A percentile compares a stretch with the other conserved stretches of the same genome.
phyloP scores from a whole-genome alignment of 495 filamentous ascomycete species.

The Melanomma pulvis-pyrius region DNA sequence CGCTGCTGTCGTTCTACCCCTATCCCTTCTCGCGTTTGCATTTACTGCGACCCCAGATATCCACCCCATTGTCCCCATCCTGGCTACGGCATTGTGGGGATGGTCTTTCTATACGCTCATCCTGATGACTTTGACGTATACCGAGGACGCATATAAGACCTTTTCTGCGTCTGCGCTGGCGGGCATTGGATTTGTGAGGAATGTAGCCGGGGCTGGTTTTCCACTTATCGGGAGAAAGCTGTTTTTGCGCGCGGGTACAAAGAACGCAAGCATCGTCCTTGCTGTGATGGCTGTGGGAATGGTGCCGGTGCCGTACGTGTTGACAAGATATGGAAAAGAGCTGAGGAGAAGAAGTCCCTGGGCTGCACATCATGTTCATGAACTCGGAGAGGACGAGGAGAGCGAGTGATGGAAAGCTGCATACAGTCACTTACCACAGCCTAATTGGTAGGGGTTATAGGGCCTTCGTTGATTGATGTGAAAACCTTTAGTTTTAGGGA shows the following conservation, averaged over 20 bases:
- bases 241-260: constrained; percentile 9
- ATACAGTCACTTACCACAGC: too few relatives aligned
- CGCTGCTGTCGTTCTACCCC: constrained; percentile 38
- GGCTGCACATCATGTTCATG: neutral
- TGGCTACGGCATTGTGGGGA: constrained; percentile 42
- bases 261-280: neutral
- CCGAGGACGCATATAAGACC: constrained; percentile 58
- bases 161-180: constrained; percentile 54
- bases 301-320: neutral
- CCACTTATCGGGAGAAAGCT: constrained; percentile 40
- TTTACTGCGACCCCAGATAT: constrained; percentile 40
- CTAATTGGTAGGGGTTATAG: too few relatives aligned
- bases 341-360: constrained; percentile 3
- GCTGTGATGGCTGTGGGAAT: neutral
- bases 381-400: neutral
- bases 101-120: constrained; percentile 47
- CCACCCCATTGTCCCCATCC: constrained; percentile 37
- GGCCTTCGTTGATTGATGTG: too few relatives aligned
- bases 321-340: neutral
- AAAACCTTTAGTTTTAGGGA: too few relatives aligned
- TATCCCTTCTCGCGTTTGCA: constrained; percentile 42
- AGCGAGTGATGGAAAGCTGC: too few relatives aligned
- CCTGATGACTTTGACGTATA: constrained; percentile 66
- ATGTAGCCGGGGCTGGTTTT: constrained; percentile 49
- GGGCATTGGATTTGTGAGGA: constrained; percentile 53